phyloP scores from a whole-genome alignment of 2,329 filamentous ascomycete species.

The Talaromyces sp. region DNA sequence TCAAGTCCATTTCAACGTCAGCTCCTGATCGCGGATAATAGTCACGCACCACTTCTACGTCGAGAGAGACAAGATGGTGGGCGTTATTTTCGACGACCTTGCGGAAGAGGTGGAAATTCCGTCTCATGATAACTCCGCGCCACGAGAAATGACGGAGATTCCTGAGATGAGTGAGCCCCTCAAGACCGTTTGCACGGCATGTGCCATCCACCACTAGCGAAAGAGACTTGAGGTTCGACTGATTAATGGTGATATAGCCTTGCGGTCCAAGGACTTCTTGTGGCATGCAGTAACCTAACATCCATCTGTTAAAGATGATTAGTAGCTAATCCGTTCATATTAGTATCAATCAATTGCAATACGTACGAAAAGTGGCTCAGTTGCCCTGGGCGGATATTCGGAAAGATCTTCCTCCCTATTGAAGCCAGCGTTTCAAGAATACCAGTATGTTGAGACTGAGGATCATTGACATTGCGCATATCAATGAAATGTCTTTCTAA shows the following conservation, averaged over 20 bases:
- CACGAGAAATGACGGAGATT: not conserved
- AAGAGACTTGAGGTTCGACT: not conserved
- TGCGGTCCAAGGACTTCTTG: not conserved
- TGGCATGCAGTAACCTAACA: not conserved
- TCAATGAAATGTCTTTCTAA: not conserved
- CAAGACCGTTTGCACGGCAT: not conserved
- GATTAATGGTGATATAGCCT: not conserved
- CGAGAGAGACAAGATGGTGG: not conserved
- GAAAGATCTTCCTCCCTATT: not conserved
- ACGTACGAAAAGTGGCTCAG: not conserved
- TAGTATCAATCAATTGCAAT: not conserved
- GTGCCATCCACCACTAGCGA: not conserved
- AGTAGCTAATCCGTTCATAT: not conserved
- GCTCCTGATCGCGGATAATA: not conserved
- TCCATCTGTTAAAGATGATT: not conserved
- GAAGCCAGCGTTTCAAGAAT: not conserved
- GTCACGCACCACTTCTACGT: not conserved
- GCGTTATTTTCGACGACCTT: not conserved
- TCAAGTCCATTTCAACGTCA: not conserved
- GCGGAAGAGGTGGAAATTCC: not conserved
- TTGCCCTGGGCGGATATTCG: not conserved
- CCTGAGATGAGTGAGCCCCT: not conserved
- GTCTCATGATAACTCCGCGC: not conserved
- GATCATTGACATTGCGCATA: not conserved
- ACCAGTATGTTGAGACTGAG: not conserved